phyloP scores from a whole-genome alignment of 1,139 yeast species.

The Scheffersomyces illinoinensis region DNA sequence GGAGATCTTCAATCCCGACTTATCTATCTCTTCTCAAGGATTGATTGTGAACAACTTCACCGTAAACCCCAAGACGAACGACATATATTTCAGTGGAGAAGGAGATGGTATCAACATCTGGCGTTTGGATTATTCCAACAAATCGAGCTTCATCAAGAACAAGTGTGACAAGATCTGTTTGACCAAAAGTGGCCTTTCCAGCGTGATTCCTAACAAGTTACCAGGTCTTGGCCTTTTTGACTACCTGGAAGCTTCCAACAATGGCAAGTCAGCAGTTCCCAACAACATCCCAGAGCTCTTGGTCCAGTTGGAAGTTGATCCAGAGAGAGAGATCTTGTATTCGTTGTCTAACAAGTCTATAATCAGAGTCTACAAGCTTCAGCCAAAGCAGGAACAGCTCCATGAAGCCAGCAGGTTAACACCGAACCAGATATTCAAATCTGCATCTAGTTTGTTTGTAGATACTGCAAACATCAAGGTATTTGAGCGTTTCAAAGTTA shows the following conservation, averaged over 20 bases:
- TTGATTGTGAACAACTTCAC: constrained; percentile 66
- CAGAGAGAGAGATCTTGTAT: constrained; percentile 73
- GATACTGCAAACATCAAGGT: constrained; percentile 44
- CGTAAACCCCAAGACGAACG: constrained; percentile 64
- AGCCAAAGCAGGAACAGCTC: constrained; percentile 34
- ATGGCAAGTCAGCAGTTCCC: constrained; percentile 11
- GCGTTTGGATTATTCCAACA: constrained; percentile 84
- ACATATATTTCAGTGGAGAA: constrained; percentile 79
- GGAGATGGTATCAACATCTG: constrained; percentile 80
- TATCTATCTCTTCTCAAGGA: constrained; percentile 80
- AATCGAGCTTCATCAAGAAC: constrained; percentile 85
- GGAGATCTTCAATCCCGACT: constrained; percentile 79
- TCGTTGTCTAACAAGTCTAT: constrained; percentile 81
- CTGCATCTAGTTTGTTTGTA: constrained; percentile 57
- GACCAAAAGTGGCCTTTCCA: constrained; percentile 66
- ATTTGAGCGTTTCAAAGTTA: constrained; percentile 53
- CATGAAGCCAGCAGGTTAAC: constrained; percentile 41
- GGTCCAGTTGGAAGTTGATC: constrained; percentile 69
- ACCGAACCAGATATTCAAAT: constrained; percentile 53
- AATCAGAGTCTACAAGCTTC: constrained; percentile 74
- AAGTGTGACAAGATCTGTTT: constrained; percentile 81
- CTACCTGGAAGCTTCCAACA: constrained; percentile 17
- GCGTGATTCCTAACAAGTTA: constrained; percentile 53
- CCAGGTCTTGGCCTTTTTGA: constrained; percentile 48
- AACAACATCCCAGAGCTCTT: constrained; percentile 54